These are phyloP conservation scores for Penicillium pancosmium DNA, from an alignment of 495 filamentous ascomycete species.

Conservation along the genomic window DNA sequence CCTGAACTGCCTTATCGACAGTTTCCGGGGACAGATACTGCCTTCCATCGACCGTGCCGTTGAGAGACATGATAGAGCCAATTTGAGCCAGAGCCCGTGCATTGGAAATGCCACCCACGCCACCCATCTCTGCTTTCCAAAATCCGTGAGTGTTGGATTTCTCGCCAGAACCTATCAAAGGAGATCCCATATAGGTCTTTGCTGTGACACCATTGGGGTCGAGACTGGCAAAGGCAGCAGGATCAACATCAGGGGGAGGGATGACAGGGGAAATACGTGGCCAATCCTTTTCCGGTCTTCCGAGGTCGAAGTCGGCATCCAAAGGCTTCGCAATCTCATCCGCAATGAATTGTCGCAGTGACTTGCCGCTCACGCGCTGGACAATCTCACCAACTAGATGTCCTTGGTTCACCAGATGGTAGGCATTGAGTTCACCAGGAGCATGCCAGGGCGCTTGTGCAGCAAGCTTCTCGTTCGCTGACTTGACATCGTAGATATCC, in stretches of 20 bases:
- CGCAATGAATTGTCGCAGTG: slow-evolving; percentile 41
- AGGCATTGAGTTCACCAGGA: slow-evolving; percentile 42
- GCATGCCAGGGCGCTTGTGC: slow-evolving; percentile 47
- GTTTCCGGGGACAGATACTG: slow-evolving; percentile 33
- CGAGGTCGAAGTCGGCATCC: slow-evolving; percentile 44
- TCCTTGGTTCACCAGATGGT: slow-evolving; percentile 43
- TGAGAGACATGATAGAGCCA: slow-evolving; percentile 32
- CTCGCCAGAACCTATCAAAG: neutral
- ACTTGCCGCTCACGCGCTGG: slow-evolving; percentile 38
- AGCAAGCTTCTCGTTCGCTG: slow-evolving; percentile 36
- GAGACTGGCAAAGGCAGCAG: neutral
- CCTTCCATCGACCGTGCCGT: slow-evolving; percentile 35
- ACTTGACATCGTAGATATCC: slow-evolving; percentile 30
- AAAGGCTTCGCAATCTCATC: slow-evolving; percentile 43
- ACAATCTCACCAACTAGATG: slow-evolving; percentile 45
- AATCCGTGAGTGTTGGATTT: slow-evolving; percentile 21
- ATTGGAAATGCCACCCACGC: slow-evolving; percentile 37
- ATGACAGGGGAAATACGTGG: slow-evolving; percentile 33
- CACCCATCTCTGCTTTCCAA: slow-evolving; percentile 29
- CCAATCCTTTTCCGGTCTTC: slow-evolving; percentile 34
- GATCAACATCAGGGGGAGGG: slow-evolving; percentile 12
- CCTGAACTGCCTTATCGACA: slow-evolving; percentile 40
- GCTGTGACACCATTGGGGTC: slow-evolving; percentile 19
- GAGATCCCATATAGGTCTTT: slow-evolving; percentile 19
- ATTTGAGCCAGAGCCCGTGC: slow-evolving; percentile 36